A percentile compares a stretch with the other conserved stretches of the same genome.
Evolutionary conservation across 768 basidiomycete species (phyloP).

Genomic region (Leccinum rimulosum): DNA sequence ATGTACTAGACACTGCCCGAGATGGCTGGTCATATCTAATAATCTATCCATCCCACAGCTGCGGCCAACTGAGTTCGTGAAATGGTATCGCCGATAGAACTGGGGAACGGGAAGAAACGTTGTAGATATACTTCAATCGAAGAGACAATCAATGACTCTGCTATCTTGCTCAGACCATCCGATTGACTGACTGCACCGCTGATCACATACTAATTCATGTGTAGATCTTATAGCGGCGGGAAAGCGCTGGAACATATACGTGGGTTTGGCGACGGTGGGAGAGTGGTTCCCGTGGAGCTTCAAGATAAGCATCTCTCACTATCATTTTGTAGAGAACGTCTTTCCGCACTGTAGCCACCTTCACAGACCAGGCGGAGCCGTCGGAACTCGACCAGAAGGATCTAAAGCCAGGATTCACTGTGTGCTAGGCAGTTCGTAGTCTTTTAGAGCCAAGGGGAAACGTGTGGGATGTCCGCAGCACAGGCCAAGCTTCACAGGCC

Average conservation of each 20-base stretch:
- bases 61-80: background rate
- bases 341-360: conserved; percentile 8
- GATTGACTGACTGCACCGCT: conserved; percentile 1
- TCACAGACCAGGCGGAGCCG: conserved; percentile 13
- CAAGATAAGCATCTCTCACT: background rate
- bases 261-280: background rate
- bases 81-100: background rate
- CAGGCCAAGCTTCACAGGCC: background rate
- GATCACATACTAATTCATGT: background rate
- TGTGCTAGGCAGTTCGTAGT: background rate
- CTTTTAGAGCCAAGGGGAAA: background rate
- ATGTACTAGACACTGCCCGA: background rate
- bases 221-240: background rate
- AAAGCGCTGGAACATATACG: background rate
- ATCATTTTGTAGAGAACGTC: background rate
- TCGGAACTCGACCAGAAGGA: background rate
- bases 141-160: conserved; percentile 1
- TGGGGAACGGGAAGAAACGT: background rate
- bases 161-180: background rate
- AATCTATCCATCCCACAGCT: background rate
- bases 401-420: background rate
- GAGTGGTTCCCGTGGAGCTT: background rate
- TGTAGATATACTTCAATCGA: background rate
- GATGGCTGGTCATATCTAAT: background rate
- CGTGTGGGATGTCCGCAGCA: background rate